These are phyloP conservation scores for Triglochin maritima DNA, from an alignment of 106 monocot species.

Conservation along the genomic window DNA sequence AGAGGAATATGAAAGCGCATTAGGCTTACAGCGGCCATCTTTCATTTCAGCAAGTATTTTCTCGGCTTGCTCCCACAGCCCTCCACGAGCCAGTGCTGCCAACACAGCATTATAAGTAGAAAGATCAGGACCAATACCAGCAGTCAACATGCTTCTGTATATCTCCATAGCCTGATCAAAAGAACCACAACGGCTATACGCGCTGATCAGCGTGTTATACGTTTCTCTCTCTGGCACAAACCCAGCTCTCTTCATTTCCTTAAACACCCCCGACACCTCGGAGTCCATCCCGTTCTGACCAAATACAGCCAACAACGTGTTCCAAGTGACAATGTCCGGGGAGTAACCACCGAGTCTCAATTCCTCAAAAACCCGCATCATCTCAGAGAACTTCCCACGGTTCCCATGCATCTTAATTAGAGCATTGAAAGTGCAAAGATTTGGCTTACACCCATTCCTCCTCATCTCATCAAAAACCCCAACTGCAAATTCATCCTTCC, in stretches of 20 bases:
- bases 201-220: conserved; percentile 84
- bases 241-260: conserved; percentile 97
- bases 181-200: conserved; percentile 88
- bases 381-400: conserved; percentile 62
- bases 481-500: conserved; percentile 60
- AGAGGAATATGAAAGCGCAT: conserved; percentile 76
- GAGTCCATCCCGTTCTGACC: conserved; percentile 84
- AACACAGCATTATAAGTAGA: conserved; percentile 91
- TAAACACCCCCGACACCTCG: conserved; percentile 76
- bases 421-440: conserved; percentile 89
- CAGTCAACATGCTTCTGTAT: conserved; percentile 78
- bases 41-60: conserved; percentile 78
- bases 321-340: conserved; percentile 93
- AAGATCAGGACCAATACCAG: conserved; percentile 72
- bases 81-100: conserved; percentile 86
- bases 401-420: conserved; percentile 90
- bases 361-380: conserved; percentile 78
- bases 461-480: conserved; percentile 65
- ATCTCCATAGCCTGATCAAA: conserved; percentile 81
- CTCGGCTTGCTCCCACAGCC: conserved; percentile 81
- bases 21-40: conserved; percentile 52
- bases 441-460: conserved; percentile 50
- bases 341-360: conserved; percentile 42
- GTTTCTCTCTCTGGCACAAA: conserved; percentile 94
- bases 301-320: conserved; percentile 79